Evolutionary conservation across 108 stramenopile genomes (phyloP).

Genomic region (Fragilariopsis cylindrus): DNA sequence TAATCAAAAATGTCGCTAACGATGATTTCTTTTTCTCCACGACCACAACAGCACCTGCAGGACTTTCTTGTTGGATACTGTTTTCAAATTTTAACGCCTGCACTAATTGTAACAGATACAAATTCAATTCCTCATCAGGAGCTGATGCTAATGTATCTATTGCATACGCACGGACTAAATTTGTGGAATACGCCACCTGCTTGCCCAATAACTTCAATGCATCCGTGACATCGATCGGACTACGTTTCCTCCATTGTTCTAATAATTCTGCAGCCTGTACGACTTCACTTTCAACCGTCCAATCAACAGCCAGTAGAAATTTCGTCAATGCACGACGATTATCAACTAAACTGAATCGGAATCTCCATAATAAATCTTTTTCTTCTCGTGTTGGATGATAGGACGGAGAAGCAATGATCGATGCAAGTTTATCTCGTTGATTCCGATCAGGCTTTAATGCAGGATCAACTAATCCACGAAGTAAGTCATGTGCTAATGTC

Average conservation of each 20-base stretch:
- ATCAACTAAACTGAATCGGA: constrained; percentile 94
- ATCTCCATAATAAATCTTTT: constrained; percentile 95
- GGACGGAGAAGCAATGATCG: constrained; percentile 83
- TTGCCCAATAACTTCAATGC: constrained; percentile 95
- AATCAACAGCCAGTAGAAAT: constrained; percentile 95
- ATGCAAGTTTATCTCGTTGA: constrained; percentile 76
- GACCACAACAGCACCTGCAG: constrained; percentile 4
- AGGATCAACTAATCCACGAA: constrained; percentile 94
- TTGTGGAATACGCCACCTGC: constrained; percentile 89
- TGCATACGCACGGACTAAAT: constrained; percentile 91
- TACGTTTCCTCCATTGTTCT: constrained; percentile 91
- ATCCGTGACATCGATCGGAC: constrained; percentile 95
- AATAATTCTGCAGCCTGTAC: constrained; percentile 93
- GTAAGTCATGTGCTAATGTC: constrained; percentile 86
- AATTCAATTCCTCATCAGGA: constrained; percentile 91
- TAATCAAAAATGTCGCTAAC: constrained; percentile 90
- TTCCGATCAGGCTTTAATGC: constrained; percentile 92
- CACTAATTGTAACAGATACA: constrained; percentile 96
- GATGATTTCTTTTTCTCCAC: constrained; percentile 50
- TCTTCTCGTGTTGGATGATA: constrained; percentile 86
- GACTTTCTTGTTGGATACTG: constrained; percentile 1
- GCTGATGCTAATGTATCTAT: constrained; percentile 90
- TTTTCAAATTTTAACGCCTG: constrained; percentile 97
- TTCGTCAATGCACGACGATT: constrained; percentile 93
- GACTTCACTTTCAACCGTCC: constrained; percentile 93